Evolutionary conservation across 2,329 filamentous ascomycete species (phyloP).

Genomic region (Sporothrix luriei): DNA sequence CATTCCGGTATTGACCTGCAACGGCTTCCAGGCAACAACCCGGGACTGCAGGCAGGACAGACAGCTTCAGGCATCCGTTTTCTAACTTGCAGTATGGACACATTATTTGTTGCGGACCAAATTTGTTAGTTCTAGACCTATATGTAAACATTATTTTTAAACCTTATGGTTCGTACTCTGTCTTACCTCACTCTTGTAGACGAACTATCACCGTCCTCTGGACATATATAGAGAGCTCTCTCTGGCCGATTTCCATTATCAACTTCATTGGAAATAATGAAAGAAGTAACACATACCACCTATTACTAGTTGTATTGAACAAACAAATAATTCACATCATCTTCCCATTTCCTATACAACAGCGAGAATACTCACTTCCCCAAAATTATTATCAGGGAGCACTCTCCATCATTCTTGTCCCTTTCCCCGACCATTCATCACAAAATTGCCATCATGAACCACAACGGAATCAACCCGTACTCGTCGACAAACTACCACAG

Average conservation of each 20-base stretch:
- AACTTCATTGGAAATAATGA: too few species aligned
- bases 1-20: not conserved
- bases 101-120: not conserved
- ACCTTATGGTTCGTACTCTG: not conserved
- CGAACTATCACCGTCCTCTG: not conserved
- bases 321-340: not conserved
- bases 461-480: not conserved
- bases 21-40: constrained; percentile 8
- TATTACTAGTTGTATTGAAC: too few species aligned
- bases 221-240: not conserved
- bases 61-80: not conserved
- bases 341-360: too few species aligned
- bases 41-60: not conserved
- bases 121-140: too few species aligned
- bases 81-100: not conserved
- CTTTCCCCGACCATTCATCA: too few species aligned
- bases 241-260: not conserved
- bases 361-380: not conserved
- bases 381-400: not conserved
- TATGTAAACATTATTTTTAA: too few species aligned
- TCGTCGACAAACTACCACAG: constrained; percentile 18
- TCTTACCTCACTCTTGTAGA: not conserved
- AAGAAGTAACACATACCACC: too few species aligned
- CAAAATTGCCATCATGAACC: constrained; percentile 7
- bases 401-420: too few species aligned